These are phyloP conservation scores for Dacryopinax primogenitus DNA, from an alignment of 768 basidiomycete genomes.

Conservation along the genomic window DNA sequence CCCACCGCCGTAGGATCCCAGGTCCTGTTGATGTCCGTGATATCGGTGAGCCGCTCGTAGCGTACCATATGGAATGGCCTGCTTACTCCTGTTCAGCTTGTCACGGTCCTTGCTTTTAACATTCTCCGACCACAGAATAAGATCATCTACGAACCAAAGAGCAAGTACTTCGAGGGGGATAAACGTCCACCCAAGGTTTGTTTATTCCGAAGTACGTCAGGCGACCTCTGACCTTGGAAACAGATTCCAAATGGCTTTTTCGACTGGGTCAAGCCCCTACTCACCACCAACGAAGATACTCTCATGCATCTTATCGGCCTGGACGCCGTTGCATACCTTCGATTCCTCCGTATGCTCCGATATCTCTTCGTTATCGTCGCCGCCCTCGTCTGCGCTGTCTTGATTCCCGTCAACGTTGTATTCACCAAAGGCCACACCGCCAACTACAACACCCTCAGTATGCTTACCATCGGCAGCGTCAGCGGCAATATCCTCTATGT, in stretches of 20 bases:
- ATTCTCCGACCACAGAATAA: slow-evolving; percentile 80
- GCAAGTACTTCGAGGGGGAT: slow-evolving; percentile 72
- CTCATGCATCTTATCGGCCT: slow-evolving; percentile 79
- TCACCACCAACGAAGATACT: slow-evolving; percentile 76
- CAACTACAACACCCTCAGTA: slow-evolving; percentile 45
- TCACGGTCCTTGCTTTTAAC: slow-evolving; percentile 47
- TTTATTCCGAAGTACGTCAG: slow-evolving; percentile 18
- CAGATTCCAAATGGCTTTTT: slow-evolving; percentile 69
- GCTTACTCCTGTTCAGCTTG: slow-evolving; percentile 20
- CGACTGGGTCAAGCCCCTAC: slow-evolving; percentile 80
- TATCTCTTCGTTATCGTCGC: slow-evolving; percentile 55
- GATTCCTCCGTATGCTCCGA: slow-evolving; percentile 78
- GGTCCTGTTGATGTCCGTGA: slow-evolving; percentile 26
- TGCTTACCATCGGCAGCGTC: slow-evolving; percentile 80
- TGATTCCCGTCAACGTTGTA: slow-evolving; percentile 75
- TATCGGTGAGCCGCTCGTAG: slow-evolving; percentile 21
- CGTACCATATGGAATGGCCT: background rate
- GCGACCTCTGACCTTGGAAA: slow-evolving; percentile 31
- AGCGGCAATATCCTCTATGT: slow-evolving; percentile 59
- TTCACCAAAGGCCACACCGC: slow-evolving; percentile 52
- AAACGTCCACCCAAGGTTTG: slow-evolving; percentile 44
- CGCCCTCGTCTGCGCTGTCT: slow-evolving; percentile 49
- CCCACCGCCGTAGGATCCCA: slow-evolving; percentile 30
- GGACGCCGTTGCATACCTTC: slow-evolving; percentile 84
- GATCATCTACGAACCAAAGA: slow-evolving; percentile 85